Conservation (phyloP, 73 alveolate species). For the Paramecium primaurelia region DNA sequence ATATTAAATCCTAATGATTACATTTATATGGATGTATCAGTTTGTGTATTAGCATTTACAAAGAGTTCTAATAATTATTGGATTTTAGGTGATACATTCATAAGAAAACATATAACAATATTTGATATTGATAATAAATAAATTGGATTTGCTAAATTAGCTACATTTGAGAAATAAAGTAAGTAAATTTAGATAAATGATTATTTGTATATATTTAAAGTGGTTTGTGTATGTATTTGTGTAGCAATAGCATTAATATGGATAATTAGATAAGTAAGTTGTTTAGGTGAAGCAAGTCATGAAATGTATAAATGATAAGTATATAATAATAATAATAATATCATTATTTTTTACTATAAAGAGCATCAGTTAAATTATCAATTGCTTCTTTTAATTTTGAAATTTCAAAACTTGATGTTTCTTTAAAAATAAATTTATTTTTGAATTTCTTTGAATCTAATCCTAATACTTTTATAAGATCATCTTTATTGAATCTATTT, state of each 20-base stretch:
- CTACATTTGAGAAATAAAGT: neutral
- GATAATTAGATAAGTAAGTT: neutral
- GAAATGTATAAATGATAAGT: neutral
- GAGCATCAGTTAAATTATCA: neutral
- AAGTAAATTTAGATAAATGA: constrained; percentile 8
- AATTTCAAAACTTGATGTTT: neutral
- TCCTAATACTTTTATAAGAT: neutral
- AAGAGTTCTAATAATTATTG: neutral
- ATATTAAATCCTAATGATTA: neutral
- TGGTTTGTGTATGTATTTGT: neutral
- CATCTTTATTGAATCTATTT: neutral
- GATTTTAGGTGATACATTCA: neutral
- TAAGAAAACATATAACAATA: neutral
- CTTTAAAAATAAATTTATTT: constrained; percentile 12
- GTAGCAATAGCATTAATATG: neutral
- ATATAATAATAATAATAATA: neutral
- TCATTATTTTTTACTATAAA: neutral
- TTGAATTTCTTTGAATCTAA: neutral
- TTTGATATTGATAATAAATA: neutral
- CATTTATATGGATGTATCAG: neutral
- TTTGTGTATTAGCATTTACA: neutral
- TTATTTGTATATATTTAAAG: neutral
- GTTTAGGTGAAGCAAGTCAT: neutral
- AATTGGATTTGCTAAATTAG: neutral
- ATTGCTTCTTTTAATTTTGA: neutral